These are phyloP conservation scores for Cotoneaster glaucophyllus DNA, from an alignment of 306 rosid genomes.

Conservation along the genomic window DNA sequence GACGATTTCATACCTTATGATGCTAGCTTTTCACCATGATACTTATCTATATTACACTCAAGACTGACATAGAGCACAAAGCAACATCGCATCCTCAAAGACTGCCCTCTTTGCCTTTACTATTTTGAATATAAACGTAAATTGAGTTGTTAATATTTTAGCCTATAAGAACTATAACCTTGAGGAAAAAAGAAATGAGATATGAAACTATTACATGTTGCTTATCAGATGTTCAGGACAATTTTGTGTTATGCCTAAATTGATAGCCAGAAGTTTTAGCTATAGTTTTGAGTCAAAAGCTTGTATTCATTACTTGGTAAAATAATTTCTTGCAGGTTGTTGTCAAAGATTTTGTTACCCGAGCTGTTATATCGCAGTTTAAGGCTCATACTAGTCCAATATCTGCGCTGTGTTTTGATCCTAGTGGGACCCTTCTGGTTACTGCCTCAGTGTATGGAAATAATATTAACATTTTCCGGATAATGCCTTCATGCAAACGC, in stretches of 20 bases:
- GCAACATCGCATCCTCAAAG: not conserved
- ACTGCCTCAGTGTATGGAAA: slow-evolving; percentile 84
- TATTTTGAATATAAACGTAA: not conserved
- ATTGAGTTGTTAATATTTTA: not conserved
- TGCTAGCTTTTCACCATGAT: not conserved
- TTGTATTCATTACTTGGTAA: slow-evolving; percentile 20
- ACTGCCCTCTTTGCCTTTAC: not conserved
- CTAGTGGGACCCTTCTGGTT: slow-evolving; percentile 89
- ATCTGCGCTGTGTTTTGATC: slow-evolving; percentile 88
- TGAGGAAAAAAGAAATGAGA: not conserved
- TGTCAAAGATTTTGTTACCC: slow-evolving; percentile 67
- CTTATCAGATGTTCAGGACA: not conserved
- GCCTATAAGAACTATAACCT: not conserved
- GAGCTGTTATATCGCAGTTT: slow-evolving; percentile 66
- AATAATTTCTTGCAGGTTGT: slow-evolving; percentile 58
- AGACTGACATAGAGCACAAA: not conserved
- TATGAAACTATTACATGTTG: not conserved
- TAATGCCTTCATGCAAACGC: slow-evolving; percentile 57
- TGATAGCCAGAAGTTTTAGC: not conserved
- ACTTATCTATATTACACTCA: not conserved
- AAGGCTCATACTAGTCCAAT: slow-evolving; percentile 89
- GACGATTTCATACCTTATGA: not conserved
- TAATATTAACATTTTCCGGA: slow-evolving; percentile 75
- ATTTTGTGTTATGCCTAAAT: not conserved
- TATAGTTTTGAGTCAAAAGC: not conserved